phyloP scores from a whole-genome alignment of 1,139 yeast species.

The Yamadazyma oceani region DNA sequence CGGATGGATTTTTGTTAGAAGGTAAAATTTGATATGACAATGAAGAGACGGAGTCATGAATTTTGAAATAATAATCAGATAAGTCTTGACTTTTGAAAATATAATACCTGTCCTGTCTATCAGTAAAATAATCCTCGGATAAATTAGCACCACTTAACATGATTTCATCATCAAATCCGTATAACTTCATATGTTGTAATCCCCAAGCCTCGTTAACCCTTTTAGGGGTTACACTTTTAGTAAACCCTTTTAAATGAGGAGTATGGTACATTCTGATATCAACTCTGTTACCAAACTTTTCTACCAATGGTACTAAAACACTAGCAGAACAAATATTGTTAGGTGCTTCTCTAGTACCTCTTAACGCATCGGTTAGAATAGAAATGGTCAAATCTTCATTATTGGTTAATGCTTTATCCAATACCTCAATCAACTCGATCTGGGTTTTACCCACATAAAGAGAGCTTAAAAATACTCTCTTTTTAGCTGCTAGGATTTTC shows the following conservation, averaged over 20 bases:
- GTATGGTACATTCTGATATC: slow-evolving; percentile 87
- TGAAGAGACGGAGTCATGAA: slow-evolving; percentile 66
- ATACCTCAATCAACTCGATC: slow-evolving; percentile 64
- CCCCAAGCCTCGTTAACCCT: slow-evolving; percentile 92
- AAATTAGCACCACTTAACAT: slow-evolving; percentile 90
- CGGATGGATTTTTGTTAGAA: slow-evolving; percentile 37
- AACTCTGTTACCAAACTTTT: slow-evolving; percentile 68
- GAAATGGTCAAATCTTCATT: slow-evolving; percentile 67
- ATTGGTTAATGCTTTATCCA: slow-evolving; percentile 55
- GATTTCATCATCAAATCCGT: slow-evolving; percentile 91
- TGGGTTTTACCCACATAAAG: slow-evolving; percentile 85
- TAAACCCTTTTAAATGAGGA: slow-evolving; percentile 74
- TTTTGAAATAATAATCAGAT: slow-evolving; percentile 68
- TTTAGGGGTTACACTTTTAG: slow-evolving; percentile 67
- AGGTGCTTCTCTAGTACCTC: slow-evolving; percentile 96
- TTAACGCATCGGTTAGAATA: slow-evolving; percentile 79
- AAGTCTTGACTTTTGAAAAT: slow-evolving; percentile 57
- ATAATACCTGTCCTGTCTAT: slow-evolving; percentile 92
- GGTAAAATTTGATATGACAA: slow-evolving; percentile 64
- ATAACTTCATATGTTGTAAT: slow-evolving; percentile 94
- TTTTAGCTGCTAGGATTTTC: slow-evolving; percentile 54
- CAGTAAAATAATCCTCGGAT: slow-evolving; percentile 89
- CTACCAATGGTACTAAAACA: slow-evolving; percentile 64
- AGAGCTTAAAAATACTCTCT: slow-evolving; percentile 76
- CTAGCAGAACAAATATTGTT: slow-evolving; percentile 67